These are phyloP conservation scores for Apiotrichum laibachii DNA, from an alignment of 1,284 basidiomycete species.

Conservation along the genomic window DNA sequence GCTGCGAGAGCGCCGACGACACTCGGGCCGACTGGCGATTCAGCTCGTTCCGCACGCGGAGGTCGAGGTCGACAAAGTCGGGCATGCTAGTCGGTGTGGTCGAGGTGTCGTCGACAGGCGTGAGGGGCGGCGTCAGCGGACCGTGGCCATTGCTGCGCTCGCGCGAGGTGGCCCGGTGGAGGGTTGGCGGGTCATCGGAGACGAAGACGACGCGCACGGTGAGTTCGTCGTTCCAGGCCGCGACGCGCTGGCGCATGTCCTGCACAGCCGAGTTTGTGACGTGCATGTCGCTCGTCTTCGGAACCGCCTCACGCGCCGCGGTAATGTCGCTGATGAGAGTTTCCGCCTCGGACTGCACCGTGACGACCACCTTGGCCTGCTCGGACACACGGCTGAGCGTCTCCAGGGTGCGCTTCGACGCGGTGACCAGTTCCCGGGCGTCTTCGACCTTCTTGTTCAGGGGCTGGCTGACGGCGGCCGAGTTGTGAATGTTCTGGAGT, in stretches of 20 bases:
- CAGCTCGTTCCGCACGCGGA: slow-evolving; percentile 64
- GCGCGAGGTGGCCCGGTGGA: background rate
- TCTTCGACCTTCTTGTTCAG: background rate
- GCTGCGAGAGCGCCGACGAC: slow-evolving; percentile 56
- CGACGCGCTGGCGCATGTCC: slow-evolving; percentile 1
- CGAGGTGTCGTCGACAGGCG: slow-evolving; percentile 9
- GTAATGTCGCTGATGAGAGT: slow-evolving; percentile 19
- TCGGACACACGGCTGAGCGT: slow-evolving; percentile 10
- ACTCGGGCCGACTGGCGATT: slow-evolving; percentile 67
- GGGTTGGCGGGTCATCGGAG: slow-evolving; percentile 3
- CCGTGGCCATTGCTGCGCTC: slow-evolving; percentile 10
- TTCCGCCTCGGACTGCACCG: slow-evolving; percentile 19
- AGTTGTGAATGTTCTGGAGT: background rate
- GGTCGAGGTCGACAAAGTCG: slow-evolving; percentile 63
- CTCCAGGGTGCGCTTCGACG: slow-evolving; percentile 1
- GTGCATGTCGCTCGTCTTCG: background rate
- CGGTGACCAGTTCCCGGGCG: background rate
- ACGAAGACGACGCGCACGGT: slow-evolving; percentile 11
- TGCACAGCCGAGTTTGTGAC: background rate
- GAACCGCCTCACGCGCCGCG: slow-evolving; percentile 27
- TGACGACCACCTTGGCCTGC: slow-evolving; percentile 18
- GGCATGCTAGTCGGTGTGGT: slow-evolving; percentile 36
- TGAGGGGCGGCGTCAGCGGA: slow-evolving; percentile 20
- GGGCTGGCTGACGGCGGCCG: background rate
- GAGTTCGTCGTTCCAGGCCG: slow-evolving; percentile 15